Percentiles rank a stretch among this genome's conserved stretches.
Conservation (phyloP, 106 monocot genomes). For the Acorus calamus region DNA sequence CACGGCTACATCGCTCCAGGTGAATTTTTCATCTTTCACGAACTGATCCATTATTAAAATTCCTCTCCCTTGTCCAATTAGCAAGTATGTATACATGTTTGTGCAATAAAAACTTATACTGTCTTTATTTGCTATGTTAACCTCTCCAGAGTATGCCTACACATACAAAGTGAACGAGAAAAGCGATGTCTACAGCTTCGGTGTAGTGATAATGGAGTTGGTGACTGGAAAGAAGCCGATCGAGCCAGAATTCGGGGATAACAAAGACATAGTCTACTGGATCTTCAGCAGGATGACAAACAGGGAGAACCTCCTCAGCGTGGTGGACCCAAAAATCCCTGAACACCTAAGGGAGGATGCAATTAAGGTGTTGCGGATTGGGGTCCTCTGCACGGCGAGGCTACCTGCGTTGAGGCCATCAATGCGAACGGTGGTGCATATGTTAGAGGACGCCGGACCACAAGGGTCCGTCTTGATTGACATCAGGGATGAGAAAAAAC, state of each 20-base stretch:
- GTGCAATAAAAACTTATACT: no score
- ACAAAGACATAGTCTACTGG: conserved; percentile 21
- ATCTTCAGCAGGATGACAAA: conserved; percentile 4
- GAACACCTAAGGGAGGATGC: conserved; percentile 10
- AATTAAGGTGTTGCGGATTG: conserved; percentile 12
- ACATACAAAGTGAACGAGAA: conserved; percentile 18
- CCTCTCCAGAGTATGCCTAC: conserved; percentile 20
- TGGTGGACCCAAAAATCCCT: conserved; percentile 6
- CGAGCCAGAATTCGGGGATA: conserved; percentile 19
- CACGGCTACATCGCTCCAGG: conserved; percentile 85
- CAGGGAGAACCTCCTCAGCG: not conserved
- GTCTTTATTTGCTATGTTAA: no score
- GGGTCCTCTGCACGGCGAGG: conserved; percentile 14
- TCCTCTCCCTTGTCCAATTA: no score
- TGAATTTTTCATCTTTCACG: conserved; percentile 1
- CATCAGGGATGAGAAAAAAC: no score
- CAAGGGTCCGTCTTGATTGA: no score
- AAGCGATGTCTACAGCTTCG: conserved; percentile 31
- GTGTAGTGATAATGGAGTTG: conserved; percentile 24
- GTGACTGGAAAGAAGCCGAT: conserved; percentile 19
- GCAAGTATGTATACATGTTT: no score
- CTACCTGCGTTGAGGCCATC: conserved; percentile 15
- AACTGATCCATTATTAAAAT: no score
- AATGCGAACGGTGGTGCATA: conserved; percentile 20
- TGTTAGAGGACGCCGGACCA: conserved; percentile 6